Evolutionary conservation across 225 moss, liverwort and hornwort species (phyloP), one percentile per base, ranked within the genome.

Genomic region (Physcomitrellopsis africana): DNA sequence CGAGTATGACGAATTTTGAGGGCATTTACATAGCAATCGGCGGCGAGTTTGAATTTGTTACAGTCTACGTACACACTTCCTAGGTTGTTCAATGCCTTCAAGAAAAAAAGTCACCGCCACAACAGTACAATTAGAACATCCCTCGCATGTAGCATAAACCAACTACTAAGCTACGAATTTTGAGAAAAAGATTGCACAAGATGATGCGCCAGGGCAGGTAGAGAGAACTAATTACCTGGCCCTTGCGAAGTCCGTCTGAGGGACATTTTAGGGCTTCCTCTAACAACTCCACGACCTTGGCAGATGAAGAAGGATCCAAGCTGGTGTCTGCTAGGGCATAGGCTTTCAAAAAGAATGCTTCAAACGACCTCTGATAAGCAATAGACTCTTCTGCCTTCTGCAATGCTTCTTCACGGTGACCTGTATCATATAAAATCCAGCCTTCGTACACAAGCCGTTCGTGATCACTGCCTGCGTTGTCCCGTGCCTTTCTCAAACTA

Each of bases 11-110:
- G 92, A 43, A 99, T 99, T 70, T 95, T 93, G 32, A 99, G 92
- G 60, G 99, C 99, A 84, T 91, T 99, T 41, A 95, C 92, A 70
- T 99, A 99, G 67, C 95, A 89, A 69, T 99, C 99, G 17, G 92
- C 95, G 22, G 99, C 99, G 61, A 93, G 84, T 83, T 92, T 89
- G 68, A 95, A 93, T 77, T 99, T 90, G 69, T 85, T 85, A 79
- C 99, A 99, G 80, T 99, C 99, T 73, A 99, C 99, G 77, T 95
- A 99, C 9, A 99, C 99, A 72, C 99, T 99, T 46, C 99, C 99
- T 43, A 99, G 89, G 75, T 99, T 99, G 81, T 99, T 99, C 81
- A 99, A 72, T 59, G 99, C 99, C 99, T 99, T 80, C 85, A 81
- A 47, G 73, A 69, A 67, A 37, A 37, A 73, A 59, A 61, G 1